Evolutionary conservation across 352 stramenopile genomes (phyloP).

Genomic region (Phytophthora meadii): DNA sequence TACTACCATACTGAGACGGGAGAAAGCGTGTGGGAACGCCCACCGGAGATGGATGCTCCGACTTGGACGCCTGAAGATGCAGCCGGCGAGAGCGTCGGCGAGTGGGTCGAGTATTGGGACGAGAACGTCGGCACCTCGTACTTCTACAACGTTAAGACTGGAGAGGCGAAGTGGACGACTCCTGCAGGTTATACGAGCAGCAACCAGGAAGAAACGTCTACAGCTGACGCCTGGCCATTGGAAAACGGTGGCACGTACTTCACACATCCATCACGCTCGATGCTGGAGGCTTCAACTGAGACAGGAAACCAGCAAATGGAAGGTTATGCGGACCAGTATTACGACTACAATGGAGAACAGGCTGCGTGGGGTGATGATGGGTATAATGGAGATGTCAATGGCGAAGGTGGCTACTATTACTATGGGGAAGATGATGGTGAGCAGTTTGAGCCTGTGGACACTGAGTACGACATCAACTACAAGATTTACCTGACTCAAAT

Average conservation of each 20-base stretch:
- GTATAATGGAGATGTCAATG: slow-evolving; percentile 17
- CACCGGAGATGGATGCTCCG: slow-evolving; percentile 32
- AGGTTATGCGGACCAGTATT: slow-evolving; percentile 14
- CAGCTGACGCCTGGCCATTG: slow-evolving; percentile 18
- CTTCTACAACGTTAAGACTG: slow-evolving; percentile 75
- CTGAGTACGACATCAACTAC: slow-evolving; percentile 75
- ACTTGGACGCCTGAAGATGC: slow-evolving; percentile 16
- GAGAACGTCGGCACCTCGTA: slow-evolving; percentile 69
- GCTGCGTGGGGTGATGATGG: slow-evolving; percentile 8
- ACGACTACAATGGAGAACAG: slow-evolving; percentile 24
- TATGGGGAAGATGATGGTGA: slow-evolving; percentile 22
- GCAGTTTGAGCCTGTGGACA: slow-evolving; percentile 43
- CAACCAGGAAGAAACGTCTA: slow-evolving; percentile 27
- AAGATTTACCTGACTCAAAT: slow-evolving; percentile 75
- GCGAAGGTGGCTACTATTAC: slow-evolving; percentile 23
- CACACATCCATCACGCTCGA: slow-evolving; percentile 29
- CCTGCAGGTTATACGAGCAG: slow-evolving; percentile 39
- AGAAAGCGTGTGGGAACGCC: slow-evolving; percentile 63
- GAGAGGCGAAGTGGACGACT: slow-evolving; percentile 71
- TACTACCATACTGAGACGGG: slow-evolving; percentile 68
- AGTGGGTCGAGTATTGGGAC: slow-evolving; percentile 83
- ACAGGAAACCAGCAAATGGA: slow-evolving; percentile 18
- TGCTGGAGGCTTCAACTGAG: slow-evolving; percentile 14
- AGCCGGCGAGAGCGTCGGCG: slow-evolving; percentile 25
- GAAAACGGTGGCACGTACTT: slow-evolving; percentile 21